These are phyloP conservation scores for Rhizophagus clarus DNA, from an alignment of 192 early-diverging fungal species.

Conservation along the genomic window DNA sequence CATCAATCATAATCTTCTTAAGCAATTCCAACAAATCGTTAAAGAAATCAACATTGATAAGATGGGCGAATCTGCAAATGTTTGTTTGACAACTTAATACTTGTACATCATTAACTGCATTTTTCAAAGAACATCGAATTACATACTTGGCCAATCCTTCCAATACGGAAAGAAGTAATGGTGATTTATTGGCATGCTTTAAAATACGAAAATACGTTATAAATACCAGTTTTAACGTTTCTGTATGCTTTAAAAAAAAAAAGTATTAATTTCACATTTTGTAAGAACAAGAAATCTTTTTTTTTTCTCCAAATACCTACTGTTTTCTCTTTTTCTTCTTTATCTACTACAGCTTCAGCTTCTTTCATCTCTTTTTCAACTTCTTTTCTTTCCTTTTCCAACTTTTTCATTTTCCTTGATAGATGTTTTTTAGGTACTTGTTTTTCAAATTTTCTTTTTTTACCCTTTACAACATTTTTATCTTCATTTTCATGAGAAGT, in stretches of 20 bases:
- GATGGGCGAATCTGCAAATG: conserved; percentile 78
- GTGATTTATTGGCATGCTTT: conserved; percentile 78
- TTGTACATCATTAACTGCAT: conserved; percentile 27
- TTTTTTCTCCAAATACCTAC: conserved; percentile 43
- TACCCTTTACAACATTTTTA: conserved; percentile 49
- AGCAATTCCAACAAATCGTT: conserved; percentile 83
- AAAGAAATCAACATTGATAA: conserved; percentile 97
- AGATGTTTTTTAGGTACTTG: conserved; percentile 48
- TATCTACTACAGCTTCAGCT: conserved; percentile 84
- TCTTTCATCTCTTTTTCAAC: conserved; percentile 84
- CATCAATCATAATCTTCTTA: conserved; percentile 74
- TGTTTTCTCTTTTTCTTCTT: conserved; percentile 76
- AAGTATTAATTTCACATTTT: not conserved
- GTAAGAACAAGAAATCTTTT: not conserved
- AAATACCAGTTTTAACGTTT: conserved; percentile 94
- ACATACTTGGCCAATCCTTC: conserved; percentile 74
- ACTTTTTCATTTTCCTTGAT: conserved; percentile 73
- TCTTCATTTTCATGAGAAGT: conserved; percentile 51
- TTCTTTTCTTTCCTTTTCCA: conserved; percentile 69
- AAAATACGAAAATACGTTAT: conserved; percentile 94
- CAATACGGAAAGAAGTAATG: conserved; percentile 71
- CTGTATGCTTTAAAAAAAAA: conserved; percentile 66
- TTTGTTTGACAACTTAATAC: conserved; percentile 70
- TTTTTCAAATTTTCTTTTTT: conserved; percentile 56
- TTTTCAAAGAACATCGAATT: not conserved